Evolutionary conservation across 495 filamentous ascomycete genomes (phyloP).

Genomic region (Xylaria cubensis): DNA sequence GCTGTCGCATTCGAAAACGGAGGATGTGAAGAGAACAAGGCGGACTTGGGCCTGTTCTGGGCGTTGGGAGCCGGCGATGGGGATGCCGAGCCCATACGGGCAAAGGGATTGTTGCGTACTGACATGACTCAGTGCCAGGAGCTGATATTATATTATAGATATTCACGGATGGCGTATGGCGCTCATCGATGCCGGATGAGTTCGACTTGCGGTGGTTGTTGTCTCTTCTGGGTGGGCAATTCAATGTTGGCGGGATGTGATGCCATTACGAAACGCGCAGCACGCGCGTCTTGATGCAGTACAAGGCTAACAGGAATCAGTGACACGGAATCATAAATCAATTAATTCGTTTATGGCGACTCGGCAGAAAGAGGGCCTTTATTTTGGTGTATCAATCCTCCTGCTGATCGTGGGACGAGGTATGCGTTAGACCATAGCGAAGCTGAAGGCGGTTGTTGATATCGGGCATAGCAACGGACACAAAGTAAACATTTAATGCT

Average conservation of each 20-base stretch:
- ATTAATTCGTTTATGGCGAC: neutral
- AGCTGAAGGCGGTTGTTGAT: conserved; percentile 22
- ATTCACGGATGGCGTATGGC: neutral
- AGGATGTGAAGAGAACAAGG: conserved; percentile 61
- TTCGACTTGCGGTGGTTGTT: conserved; percentile 20
- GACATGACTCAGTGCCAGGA: conserved; percentile 50
- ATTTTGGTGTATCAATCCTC: neutral
- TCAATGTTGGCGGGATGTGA: conserved; percentile 11
- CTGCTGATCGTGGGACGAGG: neutral
- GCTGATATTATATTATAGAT: conserved; percentile 37
- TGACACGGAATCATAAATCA: neutral
- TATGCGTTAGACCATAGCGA: neutral
- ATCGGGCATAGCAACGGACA: conserved; percentile 27
- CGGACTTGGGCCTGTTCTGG: conserved; percentile 71
- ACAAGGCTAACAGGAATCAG: neutral
- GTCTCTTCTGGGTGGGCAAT: neutral
- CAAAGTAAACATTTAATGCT: conserved; percentile 26
- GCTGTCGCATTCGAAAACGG: conserved; percentile 53
- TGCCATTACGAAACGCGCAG: conserved; percentile 27
- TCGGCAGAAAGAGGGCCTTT: neutral
- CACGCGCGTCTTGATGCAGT: conserved; percentile 6
- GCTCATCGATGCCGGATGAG: neutral
- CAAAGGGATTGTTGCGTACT: conserved; percentile 76
- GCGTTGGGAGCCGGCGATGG: conserved; percentile 59
- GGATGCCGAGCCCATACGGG: conserved; percentile 66